Conservation (phyloP, 2,329 filamentous ascomycete species). For the Epicoccum nigrum region DNA sequence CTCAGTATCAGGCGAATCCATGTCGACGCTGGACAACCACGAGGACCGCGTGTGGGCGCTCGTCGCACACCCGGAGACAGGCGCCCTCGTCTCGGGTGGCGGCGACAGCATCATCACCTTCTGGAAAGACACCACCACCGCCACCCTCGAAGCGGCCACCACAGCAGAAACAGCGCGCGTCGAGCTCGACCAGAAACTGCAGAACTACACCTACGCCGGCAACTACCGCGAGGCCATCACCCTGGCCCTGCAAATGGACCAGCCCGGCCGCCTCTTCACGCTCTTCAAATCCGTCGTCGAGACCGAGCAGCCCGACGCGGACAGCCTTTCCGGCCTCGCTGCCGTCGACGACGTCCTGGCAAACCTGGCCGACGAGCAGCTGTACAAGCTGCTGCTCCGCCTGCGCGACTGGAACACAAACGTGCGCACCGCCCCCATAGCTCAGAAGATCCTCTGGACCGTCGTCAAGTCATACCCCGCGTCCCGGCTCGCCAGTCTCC, state of each 20-base stretch:
- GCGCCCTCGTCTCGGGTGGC: conserved; percentile 85
- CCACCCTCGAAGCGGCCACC: conserved; percentile 76
- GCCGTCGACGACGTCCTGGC: conserved; percentile 82
- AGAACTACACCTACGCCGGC: conserved; percentile 87
- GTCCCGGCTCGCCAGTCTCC: conserved; percentile 74
- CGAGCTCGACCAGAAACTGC: conserved; percentile 91
- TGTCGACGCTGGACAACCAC: conserved; percentile 94
- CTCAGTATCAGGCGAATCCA: conserved; percentile 79
- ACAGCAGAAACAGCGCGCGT: conserved; percentile 78
- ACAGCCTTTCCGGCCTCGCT: conserved; percentile 67
- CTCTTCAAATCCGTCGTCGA: conserved; percentile 83
- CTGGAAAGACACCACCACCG: conserved; percentile 88
- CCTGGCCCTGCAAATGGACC: conserved; percentile 89
- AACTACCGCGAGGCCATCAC: conserved; percentile 94
- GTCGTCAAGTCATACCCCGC: conserved; percentile 83
- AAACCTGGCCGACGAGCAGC: conserved; percentile 80
- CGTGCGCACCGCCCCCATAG: conserved; percentile 80
- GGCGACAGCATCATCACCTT: conserved; percentile 93
- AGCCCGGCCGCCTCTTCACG: conserved; percentile 82
- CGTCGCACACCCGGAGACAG: conserved; percentile 65
- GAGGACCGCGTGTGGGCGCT: conserved; percentile 95
- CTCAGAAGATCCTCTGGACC: conserved; percentile 82
- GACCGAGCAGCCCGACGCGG: conserved; percentile 63
- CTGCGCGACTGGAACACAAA: conserved; percentile 98
- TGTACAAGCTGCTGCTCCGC: conserved; percentile 80